Base-by-base conservation (phyloP, 345 rosid genomes). In the Camelina hispida region DNA sequence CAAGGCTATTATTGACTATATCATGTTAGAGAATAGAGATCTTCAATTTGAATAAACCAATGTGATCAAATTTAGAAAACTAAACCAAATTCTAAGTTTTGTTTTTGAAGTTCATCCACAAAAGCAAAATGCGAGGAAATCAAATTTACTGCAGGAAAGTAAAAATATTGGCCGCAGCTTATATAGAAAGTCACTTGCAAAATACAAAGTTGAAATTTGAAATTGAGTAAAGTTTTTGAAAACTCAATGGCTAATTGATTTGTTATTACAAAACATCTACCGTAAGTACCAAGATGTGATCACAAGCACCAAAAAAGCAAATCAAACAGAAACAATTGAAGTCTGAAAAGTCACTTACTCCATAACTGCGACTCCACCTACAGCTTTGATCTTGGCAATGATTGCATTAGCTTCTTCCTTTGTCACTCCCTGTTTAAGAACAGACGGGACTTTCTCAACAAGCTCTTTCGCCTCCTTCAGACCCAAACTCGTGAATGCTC, bases 381-480 rank as follows among this genome's bases (percentile, higher is more conserved):
- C 83, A 71, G 80, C 76, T 74, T 66, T 71, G 59, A 80, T 75
- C 74, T 80, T 80, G 0, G 61, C 80, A 44, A 80, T 66, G 40
- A 80, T 71, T 7, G 38, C 80, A 28, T 52, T 66, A 58, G 83
- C 83, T 54, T 80, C 83, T 46, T 80, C 83, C 68, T 80, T 80
- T 2, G 83, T 75, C 43, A 80, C 61, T 6, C 83, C 83, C 66
- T 75, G 83, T 46, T 80, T 75, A 13, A 80, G 63, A 69, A 80
- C 51, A 1, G 57, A 40, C 0, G 83, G 77, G 9, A 20, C 80
- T 66, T 80, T 75, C 77, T 80, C 83, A 47, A 80, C 83, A 23
- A 80, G 77, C 73, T 75, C 83, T 51, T 80, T 80, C 0, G 83
- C 80, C 42, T 80, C 83, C 22, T 75, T 80, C n/a, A 80, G 59